Evolutionary conservation across 768 basidiomycete species (phyloP).

Genomic region (Kwoniella bestiolae): DNA sequence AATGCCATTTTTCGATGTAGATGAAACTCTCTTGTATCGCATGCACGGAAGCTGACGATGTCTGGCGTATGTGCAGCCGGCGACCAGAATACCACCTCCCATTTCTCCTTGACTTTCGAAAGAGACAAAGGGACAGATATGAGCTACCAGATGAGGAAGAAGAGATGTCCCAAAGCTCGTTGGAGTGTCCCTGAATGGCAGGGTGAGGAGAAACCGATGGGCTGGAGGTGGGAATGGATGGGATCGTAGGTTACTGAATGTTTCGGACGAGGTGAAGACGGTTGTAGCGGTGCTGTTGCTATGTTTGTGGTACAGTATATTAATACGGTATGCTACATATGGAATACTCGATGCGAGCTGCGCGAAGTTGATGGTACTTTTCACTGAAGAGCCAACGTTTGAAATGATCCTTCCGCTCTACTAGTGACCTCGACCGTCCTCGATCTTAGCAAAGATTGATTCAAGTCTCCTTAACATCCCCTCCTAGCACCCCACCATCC

Average conservation of each 20-base stretch:
- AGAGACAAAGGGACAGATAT: background rate
- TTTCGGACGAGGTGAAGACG: background rate
- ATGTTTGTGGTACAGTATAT: background rate
- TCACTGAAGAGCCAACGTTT: background rate
- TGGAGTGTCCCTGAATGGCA: background rate
- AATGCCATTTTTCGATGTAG: no score
- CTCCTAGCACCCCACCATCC: slow-evolving; percentile 73
- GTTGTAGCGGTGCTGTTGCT: background rate
- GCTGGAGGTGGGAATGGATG: slow-evolving; percentile 11
- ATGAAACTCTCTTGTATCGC: no score
- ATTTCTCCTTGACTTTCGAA: slow-evolving; percentile 14
- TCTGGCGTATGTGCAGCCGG: background rate
- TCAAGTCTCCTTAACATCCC: slow-evolving; percentile 1
- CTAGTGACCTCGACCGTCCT: no score
- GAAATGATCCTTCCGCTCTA: no score
- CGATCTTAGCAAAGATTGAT: no score
- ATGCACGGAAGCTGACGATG: no score
- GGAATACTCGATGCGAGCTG: no score
- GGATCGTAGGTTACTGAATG: background rate
- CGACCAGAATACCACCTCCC: background rate
- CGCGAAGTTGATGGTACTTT: background rate
- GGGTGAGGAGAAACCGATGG: background rate
- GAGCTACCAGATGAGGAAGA: slow-evolving; percentile 1
- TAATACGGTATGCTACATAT: no score
- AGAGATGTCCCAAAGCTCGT: background rate